These are phyloP conservation scores for Gaertneriomyces semiglobifer DNA, from an alignment of 192 early-diverging fungal species.

Conservation along the genomic window DNA sequence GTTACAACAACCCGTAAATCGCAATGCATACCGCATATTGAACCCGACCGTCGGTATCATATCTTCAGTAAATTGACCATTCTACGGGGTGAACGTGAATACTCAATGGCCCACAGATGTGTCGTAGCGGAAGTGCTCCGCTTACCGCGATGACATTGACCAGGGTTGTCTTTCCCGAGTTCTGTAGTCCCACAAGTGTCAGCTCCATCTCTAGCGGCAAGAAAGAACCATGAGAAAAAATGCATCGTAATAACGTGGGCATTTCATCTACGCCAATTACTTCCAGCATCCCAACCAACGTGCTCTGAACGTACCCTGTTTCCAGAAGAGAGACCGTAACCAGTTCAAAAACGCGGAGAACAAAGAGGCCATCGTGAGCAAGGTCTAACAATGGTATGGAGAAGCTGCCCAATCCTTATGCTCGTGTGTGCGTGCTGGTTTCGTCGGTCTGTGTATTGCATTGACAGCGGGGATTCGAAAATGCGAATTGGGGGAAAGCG, in stretches of 20 bases:
- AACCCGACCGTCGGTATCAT: constrained; percentile 98
- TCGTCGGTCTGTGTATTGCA: too few species aligned
- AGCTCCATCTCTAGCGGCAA: constrained; percentile 52
- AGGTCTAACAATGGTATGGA: neutral
- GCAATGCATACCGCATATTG: constrained; percentile 95
- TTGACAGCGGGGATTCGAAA: too few species aligned
- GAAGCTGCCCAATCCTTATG: too few species aligned
- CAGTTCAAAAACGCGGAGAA: constrained; percentile 24
- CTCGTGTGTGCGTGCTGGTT: too few species aligned
- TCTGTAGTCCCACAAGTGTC: constrained; percentile 58
- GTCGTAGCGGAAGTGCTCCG: neutral
- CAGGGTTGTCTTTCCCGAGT: constrained; percentile 59
- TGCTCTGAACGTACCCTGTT: constrained; percentile 40
- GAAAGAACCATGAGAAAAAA: constrained; percentile 17
- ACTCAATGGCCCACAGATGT: too few species aligned
- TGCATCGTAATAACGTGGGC: constrained; percentile 35
- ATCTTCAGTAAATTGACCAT: constrained; percentile 59
- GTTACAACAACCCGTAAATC: constrained; percentile 19
- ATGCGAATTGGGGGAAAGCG: too few species aligned
- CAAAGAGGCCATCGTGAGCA: constrained; percentile 22
- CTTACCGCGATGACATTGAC: constrained; percentile 58
- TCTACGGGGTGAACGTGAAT: constrained; percentile 14
- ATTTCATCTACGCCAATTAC: neutral
- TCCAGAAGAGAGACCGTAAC: constrained; percentile 49
- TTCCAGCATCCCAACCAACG: constrained; percentile 18